phyloP scores from a whole-genome alignment of 805 yeast genomes.

The Danielozyma ontarioensis region DNA sequence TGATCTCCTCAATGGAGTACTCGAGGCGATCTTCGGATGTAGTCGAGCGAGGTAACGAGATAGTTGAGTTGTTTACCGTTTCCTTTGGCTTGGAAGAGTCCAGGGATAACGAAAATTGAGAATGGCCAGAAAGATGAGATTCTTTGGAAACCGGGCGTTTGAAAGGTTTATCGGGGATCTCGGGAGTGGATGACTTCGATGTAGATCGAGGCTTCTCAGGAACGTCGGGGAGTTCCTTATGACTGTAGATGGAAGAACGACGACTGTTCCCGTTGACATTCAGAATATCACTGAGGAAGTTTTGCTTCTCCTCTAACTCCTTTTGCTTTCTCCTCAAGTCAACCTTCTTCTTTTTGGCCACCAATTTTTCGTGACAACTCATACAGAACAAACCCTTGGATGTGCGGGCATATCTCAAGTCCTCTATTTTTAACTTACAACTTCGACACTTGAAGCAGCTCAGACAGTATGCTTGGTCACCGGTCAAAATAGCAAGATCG shows the following conservation, averaged over 20 bases:
- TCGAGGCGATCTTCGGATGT: conserved; percentile 14
- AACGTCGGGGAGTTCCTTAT: background rate
- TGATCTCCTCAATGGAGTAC: conserved; percentile 36
- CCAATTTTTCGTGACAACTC: conserved; percentile 79
- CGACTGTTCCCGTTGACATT: background rate
- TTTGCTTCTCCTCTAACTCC: background rate
- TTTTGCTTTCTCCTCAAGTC: conserved; percentile 40
- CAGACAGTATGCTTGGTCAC: conserved; percentile 92
- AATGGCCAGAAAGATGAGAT: no score
- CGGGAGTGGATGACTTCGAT: background rate
- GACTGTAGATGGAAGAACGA: background rate
- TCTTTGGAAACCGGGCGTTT: background rate
- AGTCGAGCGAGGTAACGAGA: background rate
- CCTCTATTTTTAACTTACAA: conserved; percentile 82
- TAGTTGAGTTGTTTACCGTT: no score
- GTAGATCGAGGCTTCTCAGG: background rate
- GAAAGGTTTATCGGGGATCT: background rate
- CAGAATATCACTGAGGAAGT: background rate
- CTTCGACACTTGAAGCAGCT: conserved; percentile 85
- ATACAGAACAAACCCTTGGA: conserved; percentile 90
- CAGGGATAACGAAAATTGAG: no score
- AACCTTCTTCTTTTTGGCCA: conserved; percentile 68
- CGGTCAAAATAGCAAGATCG: conserved; percentile 90
- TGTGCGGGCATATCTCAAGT: conserved; percentile 86
- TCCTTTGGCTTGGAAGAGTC: no score